A percentile compares a stretch with the other conserved stretches of the same genome.
phyloP scores from a whole-genome alignment of 129 eudicot genomes.

The Daucus carota region DNA sequence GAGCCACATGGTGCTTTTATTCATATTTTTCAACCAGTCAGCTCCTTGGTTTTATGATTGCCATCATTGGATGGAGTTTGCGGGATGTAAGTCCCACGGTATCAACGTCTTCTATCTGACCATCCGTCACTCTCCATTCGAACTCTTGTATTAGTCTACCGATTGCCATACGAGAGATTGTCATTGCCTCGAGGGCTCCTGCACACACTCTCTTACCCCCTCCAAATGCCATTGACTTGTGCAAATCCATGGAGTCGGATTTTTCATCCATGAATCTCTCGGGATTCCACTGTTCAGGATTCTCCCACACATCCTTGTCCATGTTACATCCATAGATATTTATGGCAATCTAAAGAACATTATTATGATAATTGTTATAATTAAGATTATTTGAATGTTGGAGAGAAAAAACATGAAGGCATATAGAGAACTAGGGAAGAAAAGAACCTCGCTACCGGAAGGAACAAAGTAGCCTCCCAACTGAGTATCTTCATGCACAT shows the following conservation, averaged over 20 bases:
- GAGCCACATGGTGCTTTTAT: not conserved
- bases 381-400: not conserved
- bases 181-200: conserved; percentile 52
- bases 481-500: conserved; percentile 48
- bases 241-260: conserved; percentile 41
- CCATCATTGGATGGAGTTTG: conserved; percentile 42
- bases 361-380: not conserved
- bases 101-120: conserved; percentile 39
- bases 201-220: conserved; percentile 53
- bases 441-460: conserved; percentile 52
- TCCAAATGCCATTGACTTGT: conserved; percentile 56
- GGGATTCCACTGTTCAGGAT: conserved; percentile 69
- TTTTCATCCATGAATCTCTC: conserved; percentile 57
- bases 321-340: conserved; percentile 76
- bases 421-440: not conserved
- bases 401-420: not conserved
- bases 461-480: conserved; percentile 57
- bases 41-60: conserved; percentile 30
- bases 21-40: conserved; percentile 7
- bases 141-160: conserved; percentile 53
- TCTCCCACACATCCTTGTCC: conserved; percentile 71
- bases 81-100: conserved; percentile 43
- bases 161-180: conserved; percentile 35
- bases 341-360: conserved; percentile 52
- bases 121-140: conserved; percentile 43